Evolutionary conservation across 495 filamentous ascomycete species (phyloP), one percentile per base, ranked within the genome.

Genomic region (Aspergillus homomorphus): DNA sequence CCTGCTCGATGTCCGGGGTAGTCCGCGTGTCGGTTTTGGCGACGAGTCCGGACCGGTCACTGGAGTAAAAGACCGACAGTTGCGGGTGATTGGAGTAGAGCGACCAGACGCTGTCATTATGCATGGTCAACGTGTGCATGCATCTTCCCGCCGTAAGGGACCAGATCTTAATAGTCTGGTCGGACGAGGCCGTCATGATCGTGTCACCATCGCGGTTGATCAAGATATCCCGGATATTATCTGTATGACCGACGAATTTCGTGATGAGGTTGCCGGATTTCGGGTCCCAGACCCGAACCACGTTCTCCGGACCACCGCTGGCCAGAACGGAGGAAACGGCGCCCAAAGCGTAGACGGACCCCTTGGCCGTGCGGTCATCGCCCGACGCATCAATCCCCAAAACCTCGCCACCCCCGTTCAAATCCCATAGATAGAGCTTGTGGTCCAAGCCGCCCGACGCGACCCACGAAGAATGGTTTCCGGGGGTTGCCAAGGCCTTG

Each of bases 81-180:
- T 87, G 78, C 8, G 92, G 92, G 63, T 96, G 84, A 52, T 93
- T 86, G 0, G 94, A 96, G 66, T 88, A 95, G 19, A 98, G 80
- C 24, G 91, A 94, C 94, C 94, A 98, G 19, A 98, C 93, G 68
- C 92, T 96, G 65, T 95, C 91, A 69, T 94, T 96, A 69, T 98
- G 94, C 94, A 98, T 98, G 16, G 92, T 96, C 54, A 98, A 79
- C 4, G 95, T 98, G 73, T 97, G 89, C 87, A 97, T 90, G 78
- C 94, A 98, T 58, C 94, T 82, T 38, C 93, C 94, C 12, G 91
- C 92, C 1, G 90, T 92, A 48, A 97, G 83, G 50, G 91, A 97
- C 94, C 94, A 98, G 21, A 98, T 84, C 73, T 98, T 98, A 74
- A 98, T 87, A 0, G 94, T 97, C 70, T 94, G 91, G 69, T 98